Base-by-base conservation (phyloP, 495 filamentous ascomycete species). In the Penicillium coprophilum region DNA sequence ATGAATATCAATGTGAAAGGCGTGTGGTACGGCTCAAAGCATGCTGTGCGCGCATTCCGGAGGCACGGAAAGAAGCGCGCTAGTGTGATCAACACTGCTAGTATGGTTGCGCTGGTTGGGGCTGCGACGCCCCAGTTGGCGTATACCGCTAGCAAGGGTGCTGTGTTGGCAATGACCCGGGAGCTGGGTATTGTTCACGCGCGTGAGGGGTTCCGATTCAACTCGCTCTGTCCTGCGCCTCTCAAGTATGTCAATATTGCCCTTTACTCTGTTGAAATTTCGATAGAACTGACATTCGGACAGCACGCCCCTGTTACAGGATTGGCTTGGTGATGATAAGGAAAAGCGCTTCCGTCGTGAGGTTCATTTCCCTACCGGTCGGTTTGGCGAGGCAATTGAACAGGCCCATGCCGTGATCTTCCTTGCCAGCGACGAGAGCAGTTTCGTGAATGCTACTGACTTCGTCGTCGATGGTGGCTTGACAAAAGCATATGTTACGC, bases 1-100 rank as follows among this genome's bases (percentile, higher is more conserved):
- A 90, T 94, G 54, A 82, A 80, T 57, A 94, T 97, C 79, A 98
- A 98, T 71, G 94, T 97, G 63, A 98, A 98, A 81, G 94, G 94
- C 10, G 94, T 98, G 1, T 97, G 94, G 94, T 97, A 84, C 71
- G 94, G 94, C 0, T 87, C 82, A 75, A 98, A 97, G 82, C 90
- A 98, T 71, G 91, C 93, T 0, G 85, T 98, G 36, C 73, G 92
- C 19, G 82, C 87, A 4, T 71, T 98, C 61, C 86, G 92, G n/a
- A 84, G 82, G 50, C 80, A 92, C 76, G 79, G 79, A 20, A 98
- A 97, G 82, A 80, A 70, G 11, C 83, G 78, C 39, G 91, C 82
- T 13, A 90, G 85, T 57, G 85, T 98, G 61, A 95, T 98, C 77
- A 98, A 98, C 72, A 96, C 92, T 1, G 94, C 92, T 6, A 92